Base-by-base conservation (phyloP, 2,329 filamentous ascomycete species). In the Juglanconis juglandina region DNA sequence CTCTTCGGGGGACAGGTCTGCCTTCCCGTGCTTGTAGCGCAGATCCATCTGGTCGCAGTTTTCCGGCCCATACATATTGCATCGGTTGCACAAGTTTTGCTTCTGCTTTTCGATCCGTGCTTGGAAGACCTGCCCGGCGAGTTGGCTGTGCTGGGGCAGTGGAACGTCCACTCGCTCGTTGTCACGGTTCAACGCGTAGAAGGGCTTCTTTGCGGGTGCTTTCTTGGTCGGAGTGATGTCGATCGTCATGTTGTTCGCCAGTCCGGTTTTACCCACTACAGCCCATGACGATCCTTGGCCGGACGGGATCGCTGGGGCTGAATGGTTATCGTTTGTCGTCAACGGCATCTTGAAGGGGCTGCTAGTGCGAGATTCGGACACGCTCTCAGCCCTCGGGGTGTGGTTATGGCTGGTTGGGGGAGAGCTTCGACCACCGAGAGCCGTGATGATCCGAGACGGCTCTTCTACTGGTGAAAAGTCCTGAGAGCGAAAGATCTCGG, bases 101-200 rank as follows among this genome's bases (percentile, higher is more conserved):
- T 65, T 63, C 17, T 66, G 67, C 10, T 51, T 62, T 39, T 61
- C 51, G 5, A 53, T 57, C 3, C 59, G 62, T 11, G 66, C 62
- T 3, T 67, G 63, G n/a, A 72, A 63, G 0, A 60, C 42, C 35
- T 67, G 64, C 8, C 68, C 64, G 1, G 63, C 65, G 1, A 53
- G 41, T 0, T 58, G 37, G 24, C 71, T 67, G 2, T 60, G 39
- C n/a, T 66, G 66, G 2, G 67, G 64, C 17, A 73, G 62, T 0
- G 65, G 66, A 35, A 68, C 65, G 52, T 74, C 72, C 11, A 74
- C 46, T n/a, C 72, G 71, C 65, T 73, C 65, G 37, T 67, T 60
- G 35, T 68, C 59, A 14, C 63, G 65, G 65, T 74, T 74, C 32
- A 74, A 58, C n/a, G 67, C 66, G 41, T 66, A 68, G 53, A 60